These are phyloP conservation scores for Deakozyma indianensis DNA, from an alignment of 805 yeast genomes.

Conservation along the genomic window DNA sequence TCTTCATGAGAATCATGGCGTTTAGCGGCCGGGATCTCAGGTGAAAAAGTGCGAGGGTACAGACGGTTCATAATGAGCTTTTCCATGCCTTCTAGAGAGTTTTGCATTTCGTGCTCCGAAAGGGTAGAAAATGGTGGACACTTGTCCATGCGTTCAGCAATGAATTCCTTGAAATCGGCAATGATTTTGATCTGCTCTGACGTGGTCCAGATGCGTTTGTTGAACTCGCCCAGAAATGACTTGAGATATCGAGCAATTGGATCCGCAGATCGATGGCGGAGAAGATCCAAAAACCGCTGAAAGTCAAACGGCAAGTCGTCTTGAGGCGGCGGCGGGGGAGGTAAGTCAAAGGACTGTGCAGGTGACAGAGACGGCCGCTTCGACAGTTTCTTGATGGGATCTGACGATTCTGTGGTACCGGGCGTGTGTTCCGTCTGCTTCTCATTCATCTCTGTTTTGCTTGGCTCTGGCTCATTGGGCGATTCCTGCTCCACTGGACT, in stretches of 20 bases:
- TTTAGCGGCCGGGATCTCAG: slow-evolving; percentile 35
- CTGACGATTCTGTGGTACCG: too few relatives aligned
- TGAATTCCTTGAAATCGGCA: slow-evolving; percentile 60
- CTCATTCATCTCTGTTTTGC: too few relatives aligned
- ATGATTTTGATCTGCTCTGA: slow-evolving; percentile 69
- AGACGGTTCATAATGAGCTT: slow-evolving; percentile 82
- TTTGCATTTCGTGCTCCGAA: slow-evolving; percentile 44
- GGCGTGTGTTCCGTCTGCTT: too few relatives aligned
- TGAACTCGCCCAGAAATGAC: slow-evolving; percentile 69
- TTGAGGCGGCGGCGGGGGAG: slow-evolving; percentile 18
- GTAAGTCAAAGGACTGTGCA: slow-evolving; percentile 2
- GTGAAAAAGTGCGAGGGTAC: slow-evolving; percentile 67
- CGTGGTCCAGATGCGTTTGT: slow-evolving; percentile 52
- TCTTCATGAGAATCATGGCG: slow-evolving; percentile 41
- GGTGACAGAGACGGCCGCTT: neutral
- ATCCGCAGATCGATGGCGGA: slow-evolving; percentile 65
- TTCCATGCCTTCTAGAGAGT: slow-evolving; percentile 83
- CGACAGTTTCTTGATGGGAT: neutral
- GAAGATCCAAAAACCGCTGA: slow-evolving; percentile 57
- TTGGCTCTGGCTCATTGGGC: too few relatives aligned
- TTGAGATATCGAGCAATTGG: slow-evolving; percentile 78
- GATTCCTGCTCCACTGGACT: too few relatives aligned
- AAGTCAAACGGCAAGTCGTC: slow-evolving; percentile 51
- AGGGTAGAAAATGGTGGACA: slow-evolving; percentile 65
- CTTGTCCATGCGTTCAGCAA: slow-evolving; percentile 25